phyloP scores from a whole-genome alignment of 2,329 filamentous ascomycete genomes.

The Clonostachys rosea region DNA sequence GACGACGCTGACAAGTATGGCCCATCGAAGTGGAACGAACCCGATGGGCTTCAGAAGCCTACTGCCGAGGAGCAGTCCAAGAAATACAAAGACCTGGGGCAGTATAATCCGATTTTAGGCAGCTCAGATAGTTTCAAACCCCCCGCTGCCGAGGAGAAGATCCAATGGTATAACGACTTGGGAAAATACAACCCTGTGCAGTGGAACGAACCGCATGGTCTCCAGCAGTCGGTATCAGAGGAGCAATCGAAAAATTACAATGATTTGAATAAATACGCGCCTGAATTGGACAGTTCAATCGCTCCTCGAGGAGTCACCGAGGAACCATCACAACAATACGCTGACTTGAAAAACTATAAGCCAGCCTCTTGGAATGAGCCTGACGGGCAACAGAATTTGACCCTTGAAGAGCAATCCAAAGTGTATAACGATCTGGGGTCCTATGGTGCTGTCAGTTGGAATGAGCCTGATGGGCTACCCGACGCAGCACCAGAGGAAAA shows the following conservation, averaged over 20 bases:
- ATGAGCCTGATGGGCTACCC: conserved; percentile 14
- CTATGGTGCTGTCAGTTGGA: conserved; percentile 16
- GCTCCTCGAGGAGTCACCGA: conserved; percentile 15
- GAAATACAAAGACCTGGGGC: conserved; percentile 26
- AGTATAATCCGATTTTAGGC: conserved; percentile 18
- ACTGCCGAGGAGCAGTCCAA: conserved; percentile 14
- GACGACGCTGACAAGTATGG: conserved; percentile 29
- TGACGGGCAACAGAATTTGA: conserved; percentile 9
- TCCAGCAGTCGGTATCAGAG: conserved; percentile 12
- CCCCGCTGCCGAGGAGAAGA: conserved; percentile 19
- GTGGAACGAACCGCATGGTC: conserved; percentile 18
- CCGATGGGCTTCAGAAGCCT: conserved; percentile 12
- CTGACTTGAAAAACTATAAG: conserved; percentile 20
- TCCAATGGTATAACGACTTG: conserved; percentile 20
- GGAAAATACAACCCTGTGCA: conserved; percentile 27
- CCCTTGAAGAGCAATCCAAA: conserved; percentile 13
- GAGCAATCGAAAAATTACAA: conserved; percentile 24
- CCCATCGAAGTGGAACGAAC: conserved; percentile 16
- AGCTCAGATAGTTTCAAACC: conserved; percentile 12
- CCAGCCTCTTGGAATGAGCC: conserved; percentile 19
- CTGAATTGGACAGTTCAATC: conserved; percentile 20
- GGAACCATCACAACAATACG: conserved; percentile 23
- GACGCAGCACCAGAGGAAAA: conserved; percentile 19
- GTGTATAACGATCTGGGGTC: conserved; percentile 24
- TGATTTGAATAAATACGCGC: conserved; percentile 28